Conservation (phyloP, 78 protist genomes). For the Dictyostelium capitatum region DNA sequence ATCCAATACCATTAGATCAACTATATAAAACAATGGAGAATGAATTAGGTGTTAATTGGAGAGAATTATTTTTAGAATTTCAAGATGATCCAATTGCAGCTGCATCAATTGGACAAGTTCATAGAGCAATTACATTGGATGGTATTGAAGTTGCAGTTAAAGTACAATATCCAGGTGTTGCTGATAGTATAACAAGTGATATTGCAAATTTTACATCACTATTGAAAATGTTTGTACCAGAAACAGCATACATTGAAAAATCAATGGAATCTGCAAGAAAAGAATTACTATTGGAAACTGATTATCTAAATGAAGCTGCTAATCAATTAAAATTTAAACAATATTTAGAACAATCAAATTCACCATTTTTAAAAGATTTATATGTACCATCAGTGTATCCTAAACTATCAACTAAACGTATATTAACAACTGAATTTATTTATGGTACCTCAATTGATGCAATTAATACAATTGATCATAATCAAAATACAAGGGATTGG, state of each 20-base stretch:
- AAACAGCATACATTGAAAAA: slow-evolving; percentile 88
- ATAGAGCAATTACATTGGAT: slow-evolving; percentile 77
- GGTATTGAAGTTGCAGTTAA: slow-evolving; percentile 91
- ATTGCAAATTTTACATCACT: slow-evolving; percentile 72
- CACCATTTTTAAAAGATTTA: slow-evolving; percentile 18
- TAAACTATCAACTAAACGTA: slow-evolving; percentile 44
- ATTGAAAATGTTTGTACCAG: slow-evolving; percentile 84
- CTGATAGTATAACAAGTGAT: slow-evolving; percentile 91
- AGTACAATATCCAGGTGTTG: slow-evolving; percentile 93
- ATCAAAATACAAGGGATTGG: slow-evolving; percentile 72
- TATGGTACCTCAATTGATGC: slow-evolving; percentile 85
- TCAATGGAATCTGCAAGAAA: slow-evolving; percentile 76
- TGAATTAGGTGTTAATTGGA: slow-evolving; percentile 92
- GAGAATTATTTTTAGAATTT: slow-evolving; percentile 56
- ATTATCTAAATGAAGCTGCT: slow-evolving; percentile 88
- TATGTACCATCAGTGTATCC: slow-evolving; percentile 58
- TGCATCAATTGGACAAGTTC: slow-evolving; percentile 96
- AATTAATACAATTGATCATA: not conserved
- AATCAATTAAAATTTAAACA: slow-evolving; percentile 48
- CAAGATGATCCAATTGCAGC: slow-evolving; percentile 92
- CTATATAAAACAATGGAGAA: slow-evolving; percentile 26
- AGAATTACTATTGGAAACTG: slow-evolving; percentile 90
- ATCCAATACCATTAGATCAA: slow-evolving; percentile 91
- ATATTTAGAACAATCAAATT: not conserved
- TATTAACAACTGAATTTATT: slow-evolving; percentile 84